Conservation (phyloP, 192 early-diverging fungal species). For the Backusella luteola region DNA sequence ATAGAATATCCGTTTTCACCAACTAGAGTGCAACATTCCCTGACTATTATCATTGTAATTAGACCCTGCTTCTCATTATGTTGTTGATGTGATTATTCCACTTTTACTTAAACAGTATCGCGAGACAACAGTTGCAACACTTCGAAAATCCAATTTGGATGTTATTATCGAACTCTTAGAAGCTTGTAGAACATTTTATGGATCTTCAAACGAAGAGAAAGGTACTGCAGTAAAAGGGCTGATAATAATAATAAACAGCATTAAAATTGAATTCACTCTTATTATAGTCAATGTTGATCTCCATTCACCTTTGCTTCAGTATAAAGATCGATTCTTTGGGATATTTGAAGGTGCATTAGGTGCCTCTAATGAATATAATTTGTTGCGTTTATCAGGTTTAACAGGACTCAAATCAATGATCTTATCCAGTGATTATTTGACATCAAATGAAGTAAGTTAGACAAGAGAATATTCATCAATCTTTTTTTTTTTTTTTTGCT, state of each 20-base stretch:
- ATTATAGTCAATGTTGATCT: constrained; percentile 32
- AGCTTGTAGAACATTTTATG: constrained; percentile 60
- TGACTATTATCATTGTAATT: neutral
- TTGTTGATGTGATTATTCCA: constrained; percentile 62
- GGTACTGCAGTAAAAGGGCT: constrained; percentile 10
- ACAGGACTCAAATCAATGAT: constrained; percentile 70
- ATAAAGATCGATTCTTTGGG: constrained; percentile 76
- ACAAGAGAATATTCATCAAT: neutral
- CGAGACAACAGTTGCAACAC: constrained; percentile 54
- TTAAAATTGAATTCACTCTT: neutral
- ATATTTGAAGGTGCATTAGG: constrained; percentile 67
- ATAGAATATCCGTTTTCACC: constrained; percentile 1
- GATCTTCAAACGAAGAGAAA: constrained; percentile 37
- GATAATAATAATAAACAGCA: neutral
- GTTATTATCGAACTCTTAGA: constrained; percentile 73
- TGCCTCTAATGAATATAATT: constrained; percentile 73
- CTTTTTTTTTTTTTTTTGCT: neutral
- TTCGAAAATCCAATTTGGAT: constrained; percentile 64
- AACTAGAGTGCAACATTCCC: neutral
- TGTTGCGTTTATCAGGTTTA: constrained; percentile 66
- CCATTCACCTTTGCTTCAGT: constrained; percentile 61
- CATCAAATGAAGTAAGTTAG: constrained; percentile 49
- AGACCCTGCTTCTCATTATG: constrained; percentile 61
- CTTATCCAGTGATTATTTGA: constrained; percentile 54
- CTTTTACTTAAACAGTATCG: constrained; percentile 60